A percentile compares a stretch with the other conserved stretches of the same genome.
These are phyloP conservation scores for Trypethelium eluteriae DNA, from an alignment of 495 filamentous ascomycete genomes.

Conservation along the genomic window DNA sequence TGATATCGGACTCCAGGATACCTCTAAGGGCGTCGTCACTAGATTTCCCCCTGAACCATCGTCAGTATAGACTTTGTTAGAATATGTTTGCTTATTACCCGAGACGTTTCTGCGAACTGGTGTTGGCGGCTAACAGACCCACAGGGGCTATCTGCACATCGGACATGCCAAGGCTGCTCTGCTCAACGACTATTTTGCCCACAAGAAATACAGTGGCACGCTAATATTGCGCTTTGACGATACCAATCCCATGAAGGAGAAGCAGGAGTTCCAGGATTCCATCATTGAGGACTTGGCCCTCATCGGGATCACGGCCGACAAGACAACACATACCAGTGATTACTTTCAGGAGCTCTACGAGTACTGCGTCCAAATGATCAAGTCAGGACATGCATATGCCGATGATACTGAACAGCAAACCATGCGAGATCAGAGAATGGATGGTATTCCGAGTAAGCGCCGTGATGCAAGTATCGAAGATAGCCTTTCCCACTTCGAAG, in stretches of 20 bases:
- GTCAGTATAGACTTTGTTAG: conserved; percentile 39
- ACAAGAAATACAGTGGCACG: conserved; percentile 77
- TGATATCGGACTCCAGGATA: conserved; percentile 78
- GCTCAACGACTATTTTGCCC: conserved; percentile 89
- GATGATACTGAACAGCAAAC: conserved; percentile 83
- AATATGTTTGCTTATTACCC: not conserved
- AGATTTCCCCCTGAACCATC: conserved; percentile 95
- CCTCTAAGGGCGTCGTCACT: conserved; percentile 87
- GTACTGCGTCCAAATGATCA: conserved; percentile 68
- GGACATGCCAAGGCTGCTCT: conserved; percentile 90
- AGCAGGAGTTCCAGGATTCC: conserved; percentile 81
- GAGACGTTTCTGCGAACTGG: not conserved
- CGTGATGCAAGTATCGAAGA: conserved; percentile 73
- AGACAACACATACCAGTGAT: conserved; percentile 71
- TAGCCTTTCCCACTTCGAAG: conserved; percentile 69
- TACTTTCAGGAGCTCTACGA: conserved; percentile 87
- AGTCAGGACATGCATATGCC: conserved; percentile 76
- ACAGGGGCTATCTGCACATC: conserved; percentile 79
- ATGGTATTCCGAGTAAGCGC: conserved; percentile 65
- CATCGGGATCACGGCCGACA: conserved; percentile 80
- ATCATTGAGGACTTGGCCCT: conserved; percentile 79
- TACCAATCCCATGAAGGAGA: conserved; percentile 90
- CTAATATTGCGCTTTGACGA: conserved; percentile 84
- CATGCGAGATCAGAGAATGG: conserved; percentile 72
- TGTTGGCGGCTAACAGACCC: conserved; percentile 14